Percentiles rank a stretch among this genome's conserved stretches.
phyloP scores from a whole-genome alignment of 768 basidiomycete species.

The Artomyces pyxidatus region DNA sequence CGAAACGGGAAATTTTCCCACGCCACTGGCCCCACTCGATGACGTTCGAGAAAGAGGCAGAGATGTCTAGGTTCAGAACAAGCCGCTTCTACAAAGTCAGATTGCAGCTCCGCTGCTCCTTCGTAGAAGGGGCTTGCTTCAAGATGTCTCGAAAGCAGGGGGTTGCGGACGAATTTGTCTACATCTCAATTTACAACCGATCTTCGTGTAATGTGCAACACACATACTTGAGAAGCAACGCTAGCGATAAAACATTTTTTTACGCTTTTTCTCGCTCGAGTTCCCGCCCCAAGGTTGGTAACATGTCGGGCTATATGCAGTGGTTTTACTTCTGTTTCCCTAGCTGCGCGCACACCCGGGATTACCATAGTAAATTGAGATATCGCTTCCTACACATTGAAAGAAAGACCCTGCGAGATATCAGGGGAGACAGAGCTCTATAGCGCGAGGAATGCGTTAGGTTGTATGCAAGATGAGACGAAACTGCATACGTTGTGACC shows the following conservation, averaged over 20 bases:
- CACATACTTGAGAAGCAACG: not conserved
- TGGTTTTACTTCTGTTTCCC: too few species aligned
- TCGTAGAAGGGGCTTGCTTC: not conserved
- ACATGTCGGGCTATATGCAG: too few species aligned
- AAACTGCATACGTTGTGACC: not conserved
- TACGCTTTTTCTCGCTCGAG: not conserved
- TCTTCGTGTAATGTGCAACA: not conserved
- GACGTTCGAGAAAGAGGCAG: slow-evolving; percentile 19
- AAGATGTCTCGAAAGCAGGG: not conserved
- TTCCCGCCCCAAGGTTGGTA: too few species aligned
- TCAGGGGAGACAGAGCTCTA: not conserved
- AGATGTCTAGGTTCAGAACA: not conserved
- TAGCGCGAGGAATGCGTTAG: not conserved
- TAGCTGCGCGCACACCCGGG: too few species aligned
- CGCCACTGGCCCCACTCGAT: too few species aligned
- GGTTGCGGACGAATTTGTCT: not conserved
- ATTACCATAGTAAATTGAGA: too few species aligned
- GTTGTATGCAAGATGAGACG: not conserved
- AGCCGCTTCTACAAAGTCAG: not conserved
- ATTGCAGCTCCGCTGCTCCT: not conserved
- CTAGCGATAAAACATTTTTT: not conserved
- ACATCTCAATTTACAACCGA: not conserved
- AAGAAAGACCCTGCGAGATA: too few species aligned
- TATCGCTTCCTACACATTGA: too few species aligned
- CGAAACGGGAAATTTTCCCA: too few species aligned